phyloP scores from a whole-genome alignment of 441 rosid genomes.

The Lepidium campestre region DNA sequence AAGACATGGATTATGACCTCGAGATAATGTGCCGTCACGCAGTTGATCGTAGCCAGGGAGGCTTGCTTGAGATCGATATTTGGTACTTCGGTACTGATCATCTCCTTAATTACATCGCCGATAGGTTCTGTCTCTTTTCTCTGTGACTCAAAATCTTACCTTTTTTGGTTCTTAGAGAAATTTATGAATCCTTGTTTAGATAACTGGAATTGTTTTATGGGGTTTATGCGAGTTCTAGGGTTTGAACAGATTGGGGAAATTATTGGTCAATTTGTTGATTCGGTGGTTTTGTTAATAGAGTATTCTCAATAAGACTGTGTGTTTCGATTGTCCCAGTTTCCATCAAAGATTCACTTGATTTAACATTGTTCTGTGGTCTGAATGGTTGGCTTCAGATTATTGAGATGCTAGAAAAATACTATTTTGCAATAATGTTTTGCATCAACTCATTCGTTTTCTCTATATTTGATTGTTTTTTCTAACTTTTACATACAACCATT shows the following conservation, averaged over 20 bases:
- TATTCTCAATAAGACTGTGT: background rate
- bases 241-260: slow-evolving; percentile 27
- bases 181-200: background rate
- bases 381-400: background rate
- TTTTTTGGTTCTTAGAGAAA: background rate
- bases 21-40: slow-evolving; percentile 41
- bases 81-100: slow-evolving; percentile 34
- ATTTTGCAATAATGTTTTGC: background rate
- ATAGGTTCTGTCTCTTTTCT: slow-evolving; percentile 26
- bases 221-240: background rate
- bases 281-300: background rate
- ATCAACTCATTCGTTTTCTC: background rate
- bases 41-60: slow-evolving; percentile 48
- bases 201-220: background rate
- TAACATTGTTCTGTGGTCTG: background rate
- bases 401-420: background rate
- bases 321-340: background rate
- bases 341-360: background rate
- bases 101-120: slow-evolving; percentile 40
- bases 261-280: slow-evolving; percentile 21
- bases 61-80: slow-evolving; percentile 29
- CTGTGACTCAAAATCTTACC: background rate
- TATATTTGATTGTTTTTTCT: background rate
- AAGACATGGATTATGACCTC: slow-evolving; percentile 1
- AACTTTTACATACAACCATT: background rate